phyloP scores from a whole-genome alignment of 2,329 filamentous ascomycete genomes.

The Reticulascus tulasneorum region DNA sequence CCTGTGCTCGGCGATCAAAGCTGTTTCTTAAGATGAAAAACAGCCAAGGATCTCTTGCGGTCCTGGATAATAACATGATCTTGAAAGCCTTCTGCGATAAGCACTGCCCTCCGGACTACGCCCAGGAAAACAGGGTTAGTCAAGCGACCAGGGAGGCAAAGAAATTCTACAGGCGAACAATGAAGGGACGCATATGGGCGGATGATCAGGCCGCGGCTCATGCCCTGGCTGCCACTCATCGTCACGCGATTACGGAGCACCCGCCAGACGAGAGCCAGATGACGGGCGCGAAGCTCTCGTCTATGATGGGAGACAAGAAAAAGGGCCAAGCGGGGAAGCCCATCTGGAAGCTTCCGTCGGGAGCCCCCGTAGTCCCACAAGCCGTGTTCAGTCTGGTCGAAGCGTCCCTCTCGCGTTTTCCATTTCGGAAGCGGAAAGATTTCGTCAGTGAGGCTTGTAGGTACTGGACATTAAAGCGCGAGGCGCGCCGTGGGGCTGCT shows the following conservation, averaged over 20 bases:
- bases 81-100: slow-evolving; percentile 95
- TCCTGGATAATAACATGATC: slow-evolving; percentile 73
- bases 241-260: slow-evolving; percentile 61
- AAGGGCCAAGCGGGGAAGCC: slow-evolving; percentile 65
- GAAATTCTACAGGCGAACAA: slow-evolving; percentile 82
- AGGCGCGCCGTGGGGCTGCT: slow-evolving; percentile 85
- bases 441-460: slow-evolving; percentile 90
- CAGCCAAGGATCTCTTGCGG: slow-evolving; percentile 70
- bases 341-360: slow-evolving; percentile 89
- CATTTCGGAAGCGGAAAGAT: slow-evolving; percentile 78
- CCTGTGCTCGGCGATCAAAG: slow-evolving; percentile 82
- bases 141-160: slow-evolving; percentile 78
- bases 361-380: slow-evolving; percentile 89
- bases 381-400: slow-evolving; percentile 85
- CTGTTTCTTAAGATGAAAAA: slow-evolving; percentile 97
- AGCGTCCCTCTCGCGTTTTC: slow-evolving; percentile 75
- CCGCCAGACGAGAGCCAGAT: slow-evolving; percentile 78
- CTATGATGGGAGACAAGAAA: slow-evolving; percentile 71
- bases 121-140: slow-evolving; percentile 78
- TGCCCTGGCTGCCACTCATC: slow-evolving; percentile 70
- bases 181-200: slow-evolving; percentile 88
- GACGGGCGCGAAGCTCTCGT: slow-evolving; percentile 76
- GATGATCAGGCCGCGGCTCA: slow-evolving; percentile 82
- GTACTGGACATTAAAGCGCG: slow-evolving; percentile 96
- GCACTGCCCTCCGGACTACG: slow-evolving; percentile 87